Evolutionary conservation across 192 early-diverging fungal genomes (phyloP), one percentile per base, ranked within the genome.

Genomic region (Gonapodya prolifera): DNA sequence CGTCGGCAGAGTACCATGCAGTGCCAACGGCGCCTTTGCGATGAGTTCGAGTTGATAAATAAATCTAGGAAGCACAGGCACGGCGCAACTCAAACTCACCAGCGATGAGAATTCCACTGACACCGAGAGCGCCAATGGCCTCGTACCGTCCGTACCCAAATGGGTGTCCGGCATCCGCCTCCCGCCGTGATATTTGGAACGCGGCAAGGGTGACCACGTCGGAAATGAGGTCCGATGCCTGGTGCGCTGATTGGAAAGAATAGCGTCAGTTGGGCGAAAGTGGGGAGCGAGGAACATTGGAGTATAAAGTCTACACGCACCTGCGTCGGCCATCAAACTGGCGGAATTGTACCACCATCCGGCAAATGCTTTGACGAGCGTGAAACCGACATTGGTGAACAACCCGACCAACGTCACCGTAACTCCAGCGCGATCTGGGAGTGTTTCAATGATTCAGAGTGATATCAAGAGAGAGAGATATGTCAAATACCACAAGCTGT

Each of bases 201-300:
- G 71, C 32, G 16, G 29, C 2, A 30, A 73, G 71, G 31, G 71
- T 73, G 8, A 73, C 71, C 18, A 73, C 18, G 29, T 73, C 71
- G 8, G 71, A 73, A 13, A 73, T 32, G 28, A 73, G 71, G 31
- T 73, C 71, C 71, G 71, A 73, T 32, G 71, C 71, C 31, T 73
- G 71, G 31, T 73, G 71, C 8, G 71, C 71, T 32, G 45, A 16
- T 61, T 23, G 45, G 23, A 61, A 16, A 61, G 45, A 23, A 23
- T 61, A n/a, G 71, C 8, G 71, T 29, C 31, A 23, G 8, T 61
- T 23, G 45, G 23, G 23, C 23, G 23, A 23, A 23, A 23, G 8
- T 61, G 23, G 45, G 8, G 45, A 61, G 45, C 23, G 45, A 61
- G 45, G 8, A 16, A 8, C 23, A 8, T 61, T 23, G 45, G 8